Base-by-base conservation (phyloP, 1,139 yeast species). In the Blastobotrys persicus region DNA sequence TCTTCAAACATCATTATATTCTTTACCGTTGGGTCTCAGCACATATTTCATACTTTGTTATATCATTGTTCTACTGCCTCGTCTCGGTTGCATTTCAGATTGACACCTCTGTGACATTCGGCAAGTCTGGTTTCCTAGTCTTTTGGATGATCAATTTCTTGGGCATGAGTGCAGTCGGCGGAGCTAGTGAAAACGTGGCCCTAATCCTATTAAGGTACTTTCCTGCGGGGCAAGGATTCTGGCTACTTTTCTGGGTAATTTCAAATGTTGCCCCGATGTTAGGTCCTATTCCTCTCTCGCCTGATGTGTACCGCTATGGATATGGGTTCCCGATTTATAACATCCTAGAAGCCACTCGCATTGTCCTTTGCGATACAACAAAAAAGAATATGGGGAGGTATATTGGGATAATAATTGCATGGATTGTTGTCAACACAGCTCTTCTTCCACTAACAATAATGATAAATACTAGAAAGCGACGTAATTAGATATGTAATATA, bases 301-400 rank as follows among this genome's bases (percentile, higher is more conserved):
- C 80, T 3, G 58, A 63, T 17, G 80, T 83, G 55, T 84, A 76
- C 64, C 67, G 80, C 44, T 81, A 77, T 63, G 88, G 88, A 4
- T 81, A 81, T 60, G 82, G 78, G 26, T 67, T 81, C 68, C 91
- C 91, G 0, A 74, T 83, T 59, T 78, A 76, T 60, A 81, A 83
- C 56, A 76, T 80, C 0, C 76, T 73, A 45, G 82, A 79, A 51
- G 72, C 80, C 18, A 72, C 73, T 57, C 76, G 77, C 60, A 83
- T 83, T 2, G 72, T 83, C 14, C 72, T 83, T 50, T 75, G 81
- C 56, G 68, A 80, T 58, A 77, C 79, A 65, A 76, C 79, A 65
- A 80, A 77, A 60, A 80, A 80, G 1, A 62, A 74, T 16, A 55
- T 83, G 60, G 88, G 87, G 3, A 62, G 81, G 54, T 75, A 80